Base-by-base conservation (phyloP, 176 grass and related monocot genomes). In the Pontederia paniculata region DNA sequence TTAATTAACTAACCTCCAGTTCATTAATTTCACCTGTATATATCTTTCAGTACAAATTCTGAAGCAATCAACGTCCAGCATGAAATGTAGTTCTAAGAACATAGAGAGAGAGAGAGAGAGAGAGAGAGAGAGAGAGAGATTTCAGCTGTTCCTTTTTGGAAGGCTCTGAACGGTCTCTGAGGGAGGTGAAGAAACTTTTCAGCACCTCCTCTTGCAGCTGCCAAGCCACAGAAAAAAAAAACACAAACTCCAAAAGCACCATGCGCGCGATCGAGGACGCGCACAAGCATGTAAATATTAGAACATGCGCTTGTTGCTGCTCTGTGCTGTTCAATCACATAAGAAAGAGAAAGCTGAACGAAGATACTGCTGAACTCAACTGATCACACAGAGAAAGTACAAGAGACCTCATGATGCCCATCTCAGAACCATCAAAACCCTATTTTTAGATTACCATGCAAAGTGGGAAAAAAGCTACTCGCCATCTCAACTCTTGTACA, bases 301-400 rank as follows among this genome's bases (percentile, higher is more conserved):
- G 52, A 53, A 62, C 60, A 52, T 65, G 17, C 77, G 66, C 65
- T 72, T 65, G 54, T 45, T 62, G 2, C 62, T 64, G 9, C 21
- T 68, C 37, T 51, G 67, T 73, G 45, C 44, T 16, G 72, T 70
- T 77, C 73, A 73, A 79, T 88, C 85, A 80, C 60, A 88, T 70
- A 70, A 31, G 25, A 31, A 31, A 31, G 25, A 31, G 25, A 31
- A 31, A 31, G 25, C 25, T 5, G n/a, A n/a, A n/a, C n/a, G 25
- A 31, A 31, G 25, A 31, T 31, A 31, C 25, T 31, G 5, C 25
- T 31, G 25, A 31, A 31, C 25, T 31, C 25, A 31, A 5, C 25
- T 31, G 25, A 5, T 31, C 25, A 31, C 25, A 31, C 25, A 31
- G 25, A 31, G 2, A 31, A 31, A 31, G 25, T 31, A 31, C 25